Percentiles rank a stretch among this genome's conserved stretches.
Conservation (phyloP, 257 asterid species). For the Cruciata laevipes region DNA sequence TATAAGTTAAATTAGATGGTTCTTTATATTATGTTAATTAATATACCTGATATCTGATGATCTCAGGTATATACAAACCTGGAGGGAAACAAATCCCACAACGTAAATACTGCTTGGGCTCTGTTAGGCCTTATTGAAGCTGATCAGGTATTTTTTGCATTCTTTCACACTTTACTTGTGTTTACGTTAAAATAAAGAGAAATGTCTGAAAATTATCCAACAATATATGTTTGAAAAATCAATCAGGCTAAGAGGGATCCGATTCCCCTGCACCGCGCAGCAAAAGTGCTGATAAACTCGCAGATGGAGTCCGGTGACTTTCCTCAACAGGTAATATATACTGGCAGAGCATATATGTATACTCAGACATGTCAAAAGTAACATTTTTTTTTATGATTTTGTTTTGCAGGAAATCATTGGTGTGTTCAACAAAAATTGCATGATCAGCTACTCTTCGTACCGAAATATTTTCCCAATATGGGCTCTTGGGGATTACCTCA, state of each 20-base stretch:
- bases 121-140: constrained; percentile 62
- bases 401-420: constrained; percentile 56
- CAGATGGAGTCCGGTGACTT: constrained; percentile 71
- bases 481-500: constrained; percentile 75
- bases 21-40: too few species aligned
- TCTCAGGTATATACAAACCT: constrained; percentile 51
- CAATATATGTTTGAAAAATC: not conserved
- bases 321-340: constrained; percentile 59
- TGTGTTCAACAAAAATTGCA: constrained; percentile 59
- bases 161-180: not conserved
- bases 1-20: too few species aligned
- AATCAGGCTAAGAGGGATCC: constrained; percentile 48
- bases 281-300: constrained; percentile 48
- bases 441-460: constrained; percentile 65
- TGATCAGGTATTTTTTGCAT: constrained; percentile 48
- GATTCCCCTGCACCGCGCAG: constrained; percentile 56
- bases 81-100: constrained; percentile 39
- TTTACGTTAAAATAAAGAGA: too few species aligned
- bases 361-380: not conserved
- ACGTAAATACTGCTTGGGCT: constrained; percentile 71
- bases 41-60: constrained; percentile 2
- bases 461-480: constrained; percentile 68
- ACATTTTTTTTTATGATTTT: not conserved
- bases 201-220: too few species aligned
- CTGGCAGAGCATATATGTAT: too few species aligned